Base-by-base conservation (phyloP, 345 rosid species). In the Euphorbia lathyris region DNA sequence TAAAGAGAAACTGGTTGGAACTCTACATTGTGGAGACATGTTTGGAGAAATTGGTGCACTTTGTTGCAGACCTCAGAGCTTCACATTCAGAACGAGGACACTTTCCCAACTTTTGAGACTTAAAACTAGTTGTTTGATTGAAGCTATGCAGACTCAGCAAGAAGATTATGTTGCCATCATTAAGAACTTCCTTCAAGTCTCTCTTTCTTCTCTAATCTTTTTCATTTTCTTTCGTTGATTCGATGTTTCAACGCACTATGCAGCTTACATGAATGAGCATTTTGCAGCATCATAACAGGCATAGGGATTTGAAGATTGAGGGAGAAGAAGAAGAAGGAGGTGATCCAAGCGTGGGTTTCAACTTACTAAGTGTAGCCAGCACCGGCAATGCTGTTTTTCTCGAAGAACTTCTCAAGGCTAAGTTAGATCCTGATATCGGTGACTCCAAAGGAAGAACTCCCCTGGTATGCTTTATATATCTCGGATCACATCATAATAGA, bases 11-110 rank as follows among this genome's bases (percentile, higher is more conserved):
- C 80, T 74, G 20, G 74, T 87, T 3, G 96, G 95, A 69, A 85
- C 79, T 43, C 63, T 94, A 75, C 80, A 79, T 5, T 76, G 87
- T 14, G 85, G 86, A 70, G 92, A 90, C 75, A 81, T 90, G 81
- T 94, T 94, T 77, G 98, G 97, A 59, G 98, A 94, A 79, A 87
- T 86, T 25, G 96, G 97, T 32, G 93, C 85, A 0, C 88, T 94
- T 68, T 90, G 95, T 64, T 79, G 88, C 78, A 83, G 78, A 58
- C 92, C 89, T 38, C 98, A 94, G 9, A 72, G 83, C 70, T 85
- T 78, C 76, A 87, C 93, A 5, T 94, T 80, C 50, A 86, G 97
- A 32, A 87, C 98, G 0, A 87, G 77, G 80, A 83, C 92, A 12
- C 87, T 94, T 7, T 90, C 97, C 0, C 97, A 91, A 45, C 93